A percentile compares a stretch with the other conserved stretches of the same genome.
These are phyloP conservation scores for Mallotus repandus DNA, from an alignment of 441 rosid genomes.

Conservation along the genomic window DNA sequence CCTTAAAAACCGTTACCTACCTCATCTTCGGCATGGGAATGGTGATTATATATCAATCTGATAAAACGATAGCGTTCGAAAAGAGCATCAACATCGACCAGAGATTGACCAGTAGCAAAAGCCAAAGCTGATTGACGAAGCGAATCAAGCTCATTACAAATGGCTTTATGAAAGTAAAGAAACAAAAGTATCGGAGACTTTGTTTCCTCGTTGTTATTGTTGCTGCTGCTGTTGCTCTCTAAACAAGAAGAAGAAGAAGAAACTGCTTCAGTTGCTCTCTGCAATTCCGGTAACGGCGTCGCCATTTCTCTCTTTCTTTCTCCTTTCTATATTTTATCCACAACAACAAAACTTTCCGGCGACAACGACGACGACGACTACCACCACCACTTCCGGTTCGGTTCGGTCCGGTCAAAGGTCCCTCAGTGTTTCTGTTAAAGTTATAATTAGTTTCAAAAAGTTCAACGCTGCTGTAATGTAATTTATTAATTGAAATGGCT, in stretches of 20 bases:
- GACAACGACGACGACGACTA: neutral
- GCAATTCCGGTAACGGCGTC: conserved; percentile 66
- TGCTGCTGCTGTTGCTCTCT: conserved; percentile 32
- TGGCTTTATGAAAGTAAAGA: conserved; percentile 61
- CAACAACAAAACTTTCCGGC: neutral
- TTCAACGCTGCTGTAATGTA: neutral
- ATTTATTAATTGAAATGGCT: conserved; percentile 29
- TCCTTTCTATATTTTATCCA: too few relatives aligned
- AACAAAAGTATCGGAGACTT: conserved; percentile 58
- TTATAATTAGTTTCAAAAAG: conserved; percentile 15
- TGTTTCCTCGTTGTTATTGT: neutral
- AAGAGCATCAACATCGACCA: conserved; percentile 38
- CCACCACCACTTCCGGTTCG: neutral
- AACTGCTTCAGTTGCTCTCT: conserved; percentile 17
- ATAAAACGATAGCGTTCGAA: conserved; percentile 50
- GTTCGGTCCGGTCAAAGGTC: neutral
- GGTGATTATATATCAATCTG: conserved; percentile 51
- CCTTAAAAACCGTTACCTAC: conserved; percentile 23
- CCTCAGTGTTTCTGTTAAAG: conserved; percentile 19
- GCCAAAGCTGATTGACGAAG: conserved; percentile 54
- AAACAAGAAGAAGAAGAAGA: conserved; percentile 1
- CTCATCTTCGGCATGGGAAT: conserved; percentile 67
- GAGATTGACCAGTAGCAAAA: conserved; percentile 46
- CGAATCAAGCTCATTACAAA: conserved; percentile 49
- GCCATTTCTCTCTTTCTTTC: conserved; percentile 47